Conservation (phyloP, 148 eudicot species). For the Vaccinium corymbosum region DNA sequence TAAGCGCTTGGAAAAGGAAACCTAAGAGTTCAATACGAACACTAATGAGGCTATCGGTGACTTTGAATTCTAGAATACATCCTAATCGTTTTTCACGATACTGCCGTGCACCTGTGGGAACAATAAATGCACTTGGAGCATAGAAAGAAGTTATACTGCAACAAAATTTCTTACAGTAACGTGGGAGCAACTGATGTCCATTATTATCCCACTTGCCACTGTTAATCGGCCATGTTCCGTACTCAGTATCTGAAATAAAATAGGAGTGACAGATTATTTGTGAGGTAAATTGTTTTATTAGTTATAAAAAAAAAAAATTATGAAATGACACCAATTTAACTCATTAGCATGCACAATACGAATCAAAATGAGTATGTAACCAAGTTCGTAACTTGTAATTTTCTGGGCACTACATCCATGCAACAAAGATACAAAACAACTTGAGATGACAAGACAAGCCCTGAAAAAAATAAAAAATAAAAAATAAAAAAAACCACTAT, state of each 20-base stretch:
- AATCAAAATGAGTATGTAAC: conserved; percentile 2
- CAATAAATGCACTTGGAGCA: background rate
- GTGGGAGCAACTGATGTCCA: conserved; percentile 61
- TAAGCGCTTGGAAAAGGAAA: conserved; percentile 71
- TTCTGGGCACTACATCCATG: background rate
- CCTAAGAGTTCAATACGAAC: conserved; percentile 35
- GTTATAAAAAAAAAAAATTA: background rate
- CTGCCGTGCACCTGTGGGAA: background rate
- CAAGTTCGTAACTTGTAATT: background rate
- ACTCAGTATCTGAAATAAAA: background rate
- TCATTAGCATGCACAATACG: background rate
- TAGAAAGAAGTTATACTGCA: background rate
- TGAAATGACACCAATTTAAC: background rate
- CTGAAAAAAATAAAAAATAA: background rate
- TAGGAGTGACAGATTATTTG: background rate
- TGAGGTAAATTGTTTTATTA: conserved; percentile 26
- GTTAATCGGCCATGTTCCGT: background rate
- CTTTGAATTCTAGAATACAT: background rate
- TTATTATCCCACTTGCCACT: conserved; percentile 49
- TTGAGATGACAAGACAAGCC: background rate
- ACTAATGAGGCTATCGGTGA: conserved; percentile 12
- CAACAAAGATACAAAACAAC: background rate
- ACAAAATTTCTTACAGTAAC: conserved; percentile 57
- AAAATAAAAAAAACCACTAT: background rate
- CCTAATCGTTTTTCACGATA: background rate